Evolutionary conservation across 164 flowering plant genomes (phyloP), one percentile per base, ranked within the genome.

Genomic region (Vitis vinifera): DNA sequence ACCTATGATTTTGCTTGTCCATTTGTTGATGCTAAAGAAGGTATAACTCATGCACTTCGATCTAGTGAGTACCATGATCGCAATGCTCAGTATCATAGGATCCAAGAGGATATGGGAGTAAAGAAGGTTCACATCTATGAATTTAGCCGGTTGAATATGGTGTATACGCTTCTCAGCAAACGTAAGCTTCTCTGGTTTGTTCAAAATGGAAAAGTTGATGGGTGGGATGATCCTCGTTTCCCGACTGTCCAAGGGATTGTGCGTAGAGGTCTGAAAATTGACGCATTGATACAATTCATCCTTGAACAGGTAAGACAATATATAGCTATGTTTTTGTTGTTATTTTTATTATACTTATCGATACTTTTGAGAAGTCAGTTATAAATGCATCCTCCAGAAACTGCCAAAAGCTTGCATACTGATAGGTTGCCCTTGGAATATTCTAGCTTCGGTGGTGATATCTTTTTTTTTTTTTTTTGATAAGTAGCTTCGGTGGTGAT

Each of bases 141-240:
- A 69, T 95, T 95, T 72, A 93, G 99, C 68, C 75, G 97, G 69
- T 75, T 95, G 79, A 93, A 95, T 75, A 83, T 93, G 94, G 98
- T 93, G 0, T 91, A 95, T 67, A 95, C 99, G 15, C 92, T 95
- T 78, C 89, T 95, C 44, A 95, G 99, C 81, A 94, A 94, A 83
- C 91, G 99, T 6, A 92, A 94, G 82, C 97, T 92, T 77, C 87
- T 91, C 8, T 95, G 98, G 96, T 95, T 95, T 80, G 99, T 95
- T 58, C 86, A 90, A 61, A 86, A 93, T 73, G 98, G 94, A 15
- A 86, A 81, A 79, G 99, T 95, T 66, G 96, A 91, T 55, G 94
- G 99, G n/a, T 95, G 99, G 99, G 97, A 95, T 79, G 99, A 95
- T 85, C 86, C 98, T 72, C 93, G 97, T 30, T 95, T 95, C 78